A percentile compares a stretch with the other conserved stretches of the same genome.
Conservation (phyloP, 2,329 filamentous ascomycete species). For the Paraphaeosphaeria sporulosa region DNA sequence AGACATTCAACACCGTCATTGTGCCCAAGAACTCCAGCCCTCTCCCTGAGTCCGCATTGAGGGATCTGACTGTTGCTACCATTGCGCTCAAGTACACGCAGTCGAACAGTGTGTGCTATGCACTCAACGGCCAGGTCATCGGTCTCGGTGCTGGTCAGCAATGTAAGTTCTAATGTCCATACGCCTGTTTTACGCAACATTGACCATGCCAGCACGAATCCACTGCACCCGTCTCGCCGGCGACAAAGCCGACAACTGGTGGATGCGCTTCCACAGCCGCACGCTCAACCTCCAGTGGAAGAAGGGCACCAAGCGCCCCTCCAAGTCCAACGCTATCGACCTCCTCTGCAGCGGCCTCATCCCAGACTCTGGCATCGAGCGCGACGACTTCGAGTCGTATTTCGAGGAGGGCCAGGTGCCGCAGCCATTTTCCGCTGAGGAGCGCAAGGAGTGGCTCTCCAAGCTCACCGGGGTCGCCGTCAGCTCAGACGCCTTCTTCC, state of each 20-base stretch:
- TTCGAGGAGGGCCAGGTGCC: constrained; percentile 83
- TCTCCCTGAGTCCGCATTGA: constrained; percentile 81
- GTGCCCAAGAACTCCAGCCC: constrained; percentile 79
- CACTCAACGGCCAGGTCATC: constrained; percentile 89
- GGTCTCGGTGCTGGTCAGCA: constrained; percentile 96
- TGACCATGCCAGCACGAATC: constrained; percentile 68
- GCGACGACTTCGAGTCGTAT: constrained; percentile 82
- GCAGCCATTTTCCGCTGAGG: constrained; percentile 78
- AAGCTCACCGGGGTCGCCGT: constrained; percentile 84
- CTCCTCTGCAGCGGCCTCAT: constrained; percentile 90
- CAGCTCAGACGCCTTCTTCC: constrained; percentile 97
- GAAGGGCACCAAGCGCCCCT: constrained; percentile 93
- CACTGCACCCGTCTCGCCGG: constrained; percentile 97
- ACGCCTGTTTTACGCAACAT: neutral
- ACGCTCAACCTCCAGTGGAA: constrained; percentile 93
- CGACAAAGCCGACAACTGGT: constrained; percentile 99
- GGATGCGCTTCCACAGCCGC: constrained; percentile 95
- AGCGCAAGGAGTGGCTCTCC: constrained; percentile 84
- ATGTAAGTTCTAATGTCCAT: constrained; percentile 52
- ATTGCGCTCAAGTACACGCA: constrained; percentile 98
- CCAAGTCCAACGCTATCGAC: constrained; percentile 98
- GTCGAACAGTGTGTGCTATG: constrained; percentile 98
- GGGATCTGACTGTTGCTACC: constrained; percentile 92
- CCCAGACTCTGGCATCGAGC: constrained; percentile 82
- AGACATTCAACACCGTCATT: constrained; percentile 84